Conservation (phyloP, 371 early-diverging fungal genomes). For the Basidiobolus meristosporus region DNA sequence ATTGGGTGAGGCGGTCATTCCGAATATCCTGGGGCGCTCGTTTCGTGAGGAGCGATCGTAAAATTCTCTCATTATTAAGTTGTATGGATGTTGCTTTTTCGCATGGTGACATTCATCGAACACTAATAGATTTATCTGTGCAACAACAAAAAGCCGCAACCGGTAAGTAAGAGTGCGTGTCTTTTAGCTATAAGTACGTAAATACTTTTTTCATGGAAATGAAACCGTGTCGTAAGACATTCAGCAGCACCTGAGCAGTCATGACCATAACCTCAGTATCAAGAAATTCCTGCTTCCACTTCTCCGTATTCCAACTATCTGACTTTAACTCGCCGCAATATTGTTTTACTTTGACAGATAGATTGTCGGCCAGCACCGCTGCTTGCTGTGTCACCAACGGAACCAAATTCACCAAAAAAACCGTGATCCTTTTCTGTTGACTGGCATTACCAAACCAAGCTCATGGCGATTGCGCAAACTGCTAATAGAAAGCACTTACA, state of each 20-base stretch:
- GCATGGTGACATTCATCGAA: slow-evolving; percentile 93
- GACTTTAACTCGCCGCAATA: slow-evolving; percentile 49
- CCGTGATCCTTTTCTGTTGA: slow-evolving; percentile 20
- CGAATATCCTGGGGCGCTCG: slow-evolving; percentile 63
- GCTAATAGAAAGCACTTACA: too few species aligned
- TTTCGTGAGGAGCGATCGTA: slow-evolving; percentile 28
- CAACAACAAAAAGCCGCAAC: not conserved
- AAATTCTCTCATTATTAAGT: slow-evolving; percentile 66
- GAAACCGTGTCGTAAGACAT: slow-evolving; percentile 48
- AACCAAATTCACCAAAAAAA: slow-evolving; percentile 77
- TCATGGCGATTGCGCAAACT: too few species aligned
- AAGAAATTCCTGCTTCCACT: slow-evolving; percentile 33
- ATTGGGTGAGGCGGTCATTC: slow-evolving; percentile 86
- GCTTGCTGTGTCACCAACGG: slow-evolving; percentile 77
- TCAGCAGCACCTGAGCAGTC: slow-evolving; percentile 71
- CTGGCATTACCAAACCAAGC: too few species aligned
- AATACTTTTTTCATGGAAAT: slow-evolving; percentile 34
- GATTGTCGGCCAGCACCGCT: slow-evolving; percentile 37
- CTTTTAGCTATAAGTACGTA: not conserved
- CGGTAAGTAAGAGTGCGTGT: too few species aligned
- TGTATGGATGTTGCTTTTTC: slow-evolving; percentile 60
- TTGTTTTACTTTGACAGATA: slow-evolving; percentile 26
- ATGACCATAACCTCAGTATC: slow-evolving; percentile 58
- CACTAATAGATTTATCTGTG: slow-evolving; percentile 50
- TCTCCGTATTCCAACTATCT: slow-evolving; percentile 29